These are phyloP conservation scores for Flammula alnicola DNA, from an alignment of 1,284 basidiomycete genomes.

Conservation along the genomic window DNA sequence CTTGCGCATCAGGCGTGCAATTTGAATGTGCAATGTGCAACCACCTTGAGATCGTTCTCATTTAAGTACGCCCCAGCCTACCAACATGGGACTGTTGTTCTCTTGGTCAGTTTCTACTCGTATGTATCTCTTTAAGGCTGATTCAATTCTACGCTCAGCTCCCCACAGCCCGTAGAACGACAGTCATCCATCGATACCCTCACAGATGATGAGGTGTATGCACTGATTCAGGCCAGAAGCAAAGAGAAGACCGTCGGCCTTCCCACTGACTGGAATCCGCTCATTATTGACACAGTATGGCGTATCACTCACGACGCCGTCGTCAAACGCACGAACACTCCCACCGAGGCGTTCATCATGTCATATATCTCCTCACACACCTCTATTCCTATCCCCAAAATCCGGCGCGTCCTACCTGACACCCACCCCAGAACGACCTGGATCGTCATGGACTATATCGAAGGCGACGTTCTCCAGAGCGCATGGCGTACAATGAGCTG, in stretches of 20 bases:
- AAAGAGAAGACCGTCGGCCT: neutral
- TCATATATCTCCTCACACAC: neutral
- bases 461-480: neutral
- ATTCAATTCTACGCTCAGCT: no score
- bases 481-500: conserved; percentile 3
- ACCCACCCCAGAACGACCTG: neutral
- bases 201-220: conserved; percentile 1
- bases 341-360: neutral
- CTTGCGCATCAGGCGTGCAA: no score
- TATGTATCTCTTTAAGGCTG: no score
- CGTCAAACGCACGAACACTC: neutral
- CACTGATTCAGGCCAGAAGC: neutral
- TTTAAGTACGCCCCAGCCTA: no score
- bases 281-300: neutral
- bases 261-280: neutral
- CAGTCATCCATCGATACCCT: neutral
- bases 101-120: no score
- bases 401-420: neutral
- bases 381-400: neutral
- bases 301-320: neutral
- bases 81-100: no score
- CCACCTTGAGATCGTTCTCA: no score
- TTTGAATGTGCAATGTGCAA: no score
- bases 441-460: neutral
- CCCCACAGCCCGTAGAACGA: neutral